Base-by-base conservation (phyloP, 1,284 basidiomycete genomes). In the Dichomitus squalens region DNA sequence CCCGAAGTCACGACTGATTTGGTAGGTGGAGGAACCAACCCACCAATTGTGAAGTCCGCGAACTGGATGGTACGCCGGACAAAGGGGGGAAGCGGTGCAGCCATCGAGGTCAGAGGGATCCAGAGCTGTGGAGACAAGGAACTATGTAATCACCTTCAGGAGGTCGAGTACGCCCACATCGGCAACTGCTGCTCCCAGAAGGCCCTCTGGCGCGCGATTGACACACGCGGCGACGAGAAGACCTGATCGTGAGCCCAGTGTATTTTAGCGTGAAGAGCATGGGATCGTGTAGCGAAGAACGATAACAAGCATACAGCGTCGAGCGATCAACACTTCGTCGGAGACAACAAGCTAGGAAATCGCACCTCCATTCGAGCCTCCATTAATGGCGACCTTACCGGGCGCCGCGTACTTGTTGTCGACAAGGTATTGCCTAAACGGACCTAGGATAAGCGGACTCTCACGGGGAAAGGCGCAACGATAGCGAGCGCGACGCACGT, bases 101-200 rank as follows among this genome's bases (percentile, higher is more conserved):
- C 54, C 21, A 52, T 29, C 51, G 34, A 47, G 27, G 21, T 48
- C 29, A 48, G 25, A 14, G 21, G 35, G 14, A n/a, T 11, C 18
- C 29, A 48, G 20, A 33, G 7, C 8, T 12, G 27, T 40, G 40
- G 51, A 41, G 34, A 27, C 64, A 47, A 20, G n/a, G 44, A 7
- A 34, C 20, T 4, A 9, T 16, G 41, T 20, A 47, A 70, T 23
- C 66, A 88, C 88, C 78, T 88, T 89, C 60, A 95, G 80, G 65
- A 94, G 78, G 73, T 95, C 93, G 61, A 88, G 78, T 1, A 95
- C 92, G 2, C 92, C 91, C 3, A 93, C 91, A 68, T 92, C 88
- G 0, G 88, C 87, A 6, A 93, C 78, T 1, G 81, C 91, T n/a
- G 89, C 88, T 23, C 92, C 92, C 64, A 92, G 86, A 2, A 90